Percentiles rank a stretch among this genome's conserved stretches.
Evolutionary conservation across 1,284 basidiomycete species (phyloP).

Genomic region (Kalmanozyma brasiliensis): DNA sequence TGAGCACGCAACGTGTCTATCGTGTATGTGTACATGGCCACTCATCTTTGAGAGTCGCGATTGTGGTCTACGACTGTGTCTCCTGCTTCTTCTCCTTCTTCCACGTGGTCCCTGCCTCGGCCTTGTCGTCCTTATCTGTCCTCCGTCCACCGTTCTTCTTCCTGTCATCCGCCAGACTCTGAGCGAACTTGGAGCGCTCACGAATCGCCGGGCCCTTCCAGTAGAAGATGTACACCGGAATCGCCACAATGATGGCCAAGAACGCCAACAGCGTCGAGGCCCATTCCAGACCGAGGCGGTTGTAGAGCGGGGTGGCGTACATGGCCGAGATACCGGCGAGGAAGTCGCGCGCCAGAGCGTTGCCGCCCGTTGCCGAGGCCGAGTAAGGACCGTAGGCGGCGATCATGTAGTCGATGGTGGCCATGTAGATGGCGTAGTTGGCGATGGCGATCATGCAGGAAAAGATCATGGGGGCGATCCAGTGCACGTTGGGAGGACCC

Average conservation of each 20-base stretch:
- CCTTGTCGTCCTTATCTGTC: constrained; percentile 35
- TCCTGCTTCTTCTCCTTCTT: constrained; percentile 11
- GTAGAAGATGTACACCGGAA: constrained; percentile 70
- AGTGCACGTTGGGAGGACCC: constrained; percentile 67
- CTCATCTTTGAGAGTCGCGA: too few species aligned
- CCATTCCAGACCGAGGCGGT: constrained; percentile 67
- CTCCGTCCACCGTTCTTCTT: constrained; percentile 51
- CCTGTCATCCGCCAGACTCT: constrained; percentile 66
- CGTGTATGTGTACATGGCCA: too few species aligned
- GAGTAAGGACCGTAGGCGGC: constrained; percentile 69
- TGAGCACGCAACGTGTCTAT: too few species aligned
- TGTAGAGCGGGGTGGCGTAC: constrained; percentile 69
- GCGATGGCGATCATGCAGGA: constrained; percentile 69
- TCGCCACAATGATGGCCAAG: constrained; percentile 68
- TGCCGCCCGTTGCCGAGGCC: constrained; percentile 68
- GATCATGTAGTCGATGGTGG: constrained; percentile 70
- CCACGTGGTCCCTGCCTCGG: constrained; percentile 22
- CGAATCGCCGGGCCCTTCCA: constrained; percentile 68
- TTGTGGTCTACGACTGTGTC: constrained; percentile 13
- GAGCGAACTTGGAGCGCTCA: constrained; percentile 68
- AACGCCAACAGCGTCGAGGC: constrained; percentile 69
- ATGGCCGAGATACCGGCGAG: constrained; percentile 70
- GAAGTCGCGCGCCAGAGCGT: constrained; percentile 65
- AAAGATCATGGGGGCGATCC: constrained; percentile 70
- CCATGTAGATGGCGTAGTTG: constrained; percentile 65